Evolutionary conservation across 2,329 filamentous ascomycete species (phyloP), one percentile per base, ranked within the genome.

Genomic region (Cytospora piceicola): DNA sequence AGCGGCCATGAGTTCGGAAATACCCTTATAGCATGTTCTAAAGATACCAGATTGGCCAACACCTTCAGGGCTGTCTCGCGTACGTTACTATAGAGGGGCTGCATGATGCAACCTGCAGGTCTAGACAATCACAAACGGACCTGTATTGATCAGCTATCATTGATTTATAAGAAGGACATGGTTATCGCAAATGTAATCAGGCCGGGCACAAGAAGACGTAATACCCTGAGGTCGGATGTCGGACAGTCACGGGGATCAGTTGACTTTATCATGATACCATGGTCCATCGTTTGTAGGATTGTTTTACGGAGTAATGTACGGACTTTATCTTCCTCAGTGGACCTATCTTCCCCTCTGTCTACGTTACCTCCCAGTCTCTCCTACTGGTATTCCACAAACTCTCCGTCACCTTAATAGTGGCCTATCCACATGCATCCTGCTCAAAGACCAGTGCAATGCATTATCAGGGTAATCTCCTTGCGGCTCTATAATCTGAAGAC

Each of bases 1-100:
- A 67, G 63, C 52, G 53, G 42, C 58, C 63, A 56, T 60, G 42
- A 15, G 6, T 4, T 55, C 63, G 51, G 27, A 42, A 20, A 39
- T 27, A 34, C 36, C 34, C 34, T 51, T 42, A 64, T 57, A 29
- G 63, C 30, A 34, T 49, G 17, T 5, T 32, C 17, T 53, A 39
- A 63, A 24, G 20, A 22, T 58, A 11, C 12, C 6, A 39, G 39
- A 36, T 39, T 46, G 39, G 60, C 32, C 22, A 4, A 56, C 27
- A 30, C 30, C 7, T 12, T n/a, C 42, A 14, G 20, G n/a, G n/a
- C n/a, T 49, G 22, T 24, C 46, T 49, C 46, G 12, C 39, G 39
- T 42, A 42, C 4, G 39, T 3, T n/a, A 42, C 20, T 9, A 42
- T 9, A 42, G 39, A 42, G 39, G 39, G 39, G 20, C 63, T 29